Conservation (phyloP, 345 rosid genomes). For the Geranium brycei region DNA sequence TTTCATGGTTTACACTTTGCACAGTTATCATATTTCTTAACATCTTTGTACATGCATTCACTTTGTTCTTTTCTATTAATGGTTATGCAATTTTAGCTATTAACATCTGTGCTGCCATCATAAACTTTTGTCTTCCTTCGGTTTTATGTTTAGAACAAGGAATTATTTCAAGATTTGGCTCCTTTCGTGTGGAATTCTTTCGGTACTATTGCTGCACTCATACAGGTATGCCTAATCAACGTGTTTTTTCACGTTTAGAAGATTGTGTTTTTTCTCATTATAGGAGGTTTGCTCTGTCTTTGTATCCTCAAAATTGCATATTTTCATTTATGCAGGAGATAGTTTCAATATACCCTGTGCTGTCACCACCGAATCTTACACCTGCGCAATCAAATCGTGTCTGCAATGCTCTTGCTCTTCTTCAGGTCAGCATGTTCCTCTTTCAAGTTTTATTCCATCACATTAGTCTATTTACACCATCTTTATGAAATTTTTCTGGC, state of each 20-base stretch:
- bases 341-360: constrained; percentile 87
- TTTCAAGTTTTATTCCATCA: background rate
- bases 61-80: constrained; percentile 6
- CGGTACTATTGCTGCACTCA: constrained; percentile 67
- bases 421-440: constrained; percentile 45
- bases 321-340: constrained; percentile 60
- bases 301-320: background rate
- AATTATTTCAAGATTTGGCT: constrained; percentile 84
- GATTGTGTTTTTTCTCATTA: background rate
- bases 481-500: too few relatives aligned
- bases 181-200: constrained; percentile 81
- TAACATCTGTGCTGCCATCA: constrained; percentile 16
- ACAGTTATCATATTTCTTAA: constrained; percentile 3
- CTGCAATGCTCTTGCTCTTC: constrained; percentile 96
- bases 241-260: background rate
- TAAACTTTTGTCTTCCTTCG: constrained; percentile 25
- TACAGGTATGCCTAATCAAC: constrained; percentile 47
- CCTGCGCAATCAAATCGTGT: constrained; percentile 95
- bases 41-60: constrained; percentile 1
- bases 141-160: constrained; percentile 27
- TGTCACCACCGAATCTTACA: constrained; percentile 77
- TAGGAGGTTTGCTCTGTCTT: background rate
- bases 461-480: background rate
- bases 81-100: constrained; percentile 19
- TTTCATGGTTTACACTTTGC: background rate